Evolutionary conservation across 2,329 filamentous ascomycete genomes (phyloP).

Genomic region (Ophiostoma quercus): DNA sequence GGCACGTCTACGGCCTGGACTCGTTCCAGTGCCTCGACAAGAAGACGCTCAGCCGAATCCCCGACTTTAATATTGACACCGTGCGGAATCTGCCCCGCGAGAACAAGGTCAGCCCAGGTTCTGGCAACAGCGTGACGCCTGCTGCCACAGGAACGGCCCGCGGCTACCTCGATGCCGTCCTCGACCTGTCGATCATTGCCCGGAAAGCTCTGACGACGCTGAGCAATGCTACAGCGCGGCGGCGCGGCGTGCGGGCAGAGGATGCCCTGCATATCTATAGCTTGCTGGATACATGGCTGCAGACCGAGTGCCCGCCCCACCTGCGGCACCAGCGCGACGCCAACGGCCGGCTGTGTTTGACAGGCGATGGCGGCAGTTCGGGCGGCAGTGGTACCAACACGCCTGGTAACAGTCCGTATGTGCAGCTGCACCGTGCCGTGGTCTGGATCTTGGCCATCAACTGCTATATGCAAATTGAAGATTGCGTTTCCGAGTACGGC

Average conservation of each 20-base stretch:
- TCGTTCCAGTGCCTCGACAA: conserved; percentile 28
- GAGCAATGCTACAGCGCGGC: conserved; percentile 21
- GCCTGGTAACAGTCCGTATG: conserved; percentile 4
- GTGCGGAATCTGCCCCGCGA: conserved; percentile 12
- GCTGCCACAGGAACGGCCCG: conserved; percentile 7
- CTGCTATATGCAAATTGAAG: conserved; percentile 28
- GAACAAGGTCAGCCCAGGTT: background rate
- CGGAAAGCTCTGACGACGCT: conserved; percentile 24
- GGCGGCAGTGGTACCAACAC: background rate
- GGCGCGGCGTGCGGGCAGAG: conserved; percentile 20
- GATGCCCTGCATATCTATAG: conserved; percentile 20
- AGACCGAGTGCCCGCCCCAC: conserved; percentile 18
- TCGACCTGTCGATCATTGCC: conserved; percentile 27
- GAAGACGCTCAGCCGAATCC: conserved; percentile 27
- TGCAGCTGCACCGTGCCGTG: conserved; percentile 26
- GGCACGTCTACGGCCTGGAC: conserved; percentile 29
- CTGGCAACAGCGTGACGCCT: background rate
- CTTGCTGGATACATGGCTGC: conserved; percentile 23
- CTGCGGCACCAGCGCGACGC: conserved; percentile 16
- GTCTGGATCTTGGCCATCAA: conserved; percentile 27
- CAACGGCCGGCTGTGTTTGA: background rate
- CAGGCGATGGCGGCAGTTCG: background rate
- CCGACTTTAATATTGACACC: conserved; percentile 19
- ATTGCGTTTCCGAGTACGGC: conserved; percentile 25
- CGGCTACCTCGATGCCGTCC: conserved; percentile 29